phyloP scores from a whole-genome alignment of 148 eudicot species.

The Chenopodium quinoa region DNA sequence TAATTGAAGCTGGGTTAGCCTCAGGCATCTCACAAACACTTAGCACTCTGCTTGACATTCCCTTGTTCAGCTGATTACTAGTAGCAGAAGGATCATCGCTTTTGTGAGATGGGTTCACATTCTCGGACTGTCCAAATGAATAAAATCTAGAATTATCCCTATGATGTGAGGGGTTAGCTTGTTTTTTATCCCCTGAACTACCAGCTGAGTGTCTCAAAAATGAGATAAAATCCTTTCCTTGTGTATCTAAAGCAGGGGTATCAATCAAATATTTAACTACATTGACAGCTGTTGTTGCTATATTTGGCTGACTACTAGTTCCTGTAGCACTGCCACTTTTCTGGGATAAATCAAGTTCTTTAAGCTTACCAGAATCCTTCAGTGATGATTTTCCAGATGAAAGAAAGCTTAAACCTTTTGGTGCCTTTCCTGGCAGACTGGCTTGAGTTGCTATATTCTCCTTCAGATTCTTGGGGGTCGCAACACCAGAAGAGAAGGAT shows the following conservation, averaged over 20 bases:
- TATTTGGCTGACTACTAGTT: constrained; percentile 26
- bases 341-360: constrained; percentile 30
- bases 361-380: constrained; percentile 30
- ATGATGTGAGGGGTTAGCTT: constrained; percentile 9
- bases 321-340: constrained; percentile 32
- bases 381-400: constrained; percentile 38
- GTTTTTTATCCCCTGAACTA: constrained; percentile 13
- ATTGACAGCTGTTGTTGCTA: neutral
- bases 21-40: neutral
- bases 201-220: constrained; percentile 29
- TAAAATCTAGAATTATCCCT: constrained; percentile 7
- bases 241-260: constrained; percentile 19
- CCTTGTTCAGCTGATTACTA: neutral
- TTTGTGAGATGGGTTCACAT: neutral
- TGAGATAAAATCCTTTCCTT: constrained; percentile 35
- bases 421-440: constrained; percentile 36
- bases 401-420: constrained; percentile 65
- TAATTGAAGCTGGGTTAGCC: neutral
- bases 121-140: constrained; percentile 4
- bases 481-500: constrained; percentile 22
- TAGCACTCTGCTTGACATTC: neutral
- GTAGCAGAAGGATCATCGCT: neutral
- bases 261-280: neutral
- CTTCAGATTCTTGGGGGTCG: constrained; percentile 25
- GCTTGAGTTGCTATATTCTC: constrained; percentile 12